Evolutionary conservation across 2,329 filamentous ascomycete species (phyloP).

Genomic region (Diplodia seriata): DNA sequence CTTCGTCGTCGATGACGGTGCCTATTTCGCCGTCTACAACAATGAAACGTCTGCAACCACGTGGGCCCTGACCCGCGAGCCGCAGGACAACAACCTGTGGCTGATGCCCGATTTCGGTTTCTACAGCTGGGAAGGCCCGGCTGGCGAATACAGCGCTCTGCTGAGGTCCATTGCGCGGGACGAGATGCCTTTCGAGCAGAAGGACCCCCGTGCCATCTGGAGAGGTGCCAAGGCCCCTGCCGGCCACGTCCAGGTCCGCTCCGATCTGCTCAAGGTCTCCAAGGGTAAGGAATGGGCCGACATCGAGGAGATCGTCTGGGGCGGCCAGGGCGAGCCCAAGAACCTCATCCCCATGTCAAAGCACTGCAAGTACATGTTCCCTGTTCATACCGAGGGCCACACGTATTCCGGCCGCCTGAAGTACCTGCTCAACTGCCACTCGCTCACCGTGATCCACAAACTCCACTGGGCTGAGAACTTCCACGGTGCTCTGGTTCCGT

Average conservation of each 20-base stretch:
- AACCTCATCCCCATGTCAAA: conserved; percentile 37
- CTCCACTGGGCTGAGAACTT: conserved; percentile 59
- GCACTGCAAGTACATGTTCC: conserved; percentile 37
- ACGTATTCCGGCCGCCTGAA: conserved; percentile 45
- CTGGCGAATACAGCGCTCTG: conserved; percentile 32
- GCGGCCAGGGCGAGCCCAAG: conserved; percentile 25
- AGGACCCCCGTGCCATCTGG: conserved; percentile 38
- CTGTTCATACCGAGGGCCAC: conserved; percentile 38
- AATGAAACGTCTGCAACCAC: conserved; percentile 29
- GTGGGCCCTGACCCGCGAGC: conserved; percentile 30
- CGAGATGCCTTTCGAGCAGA: conserved; percentile 32
- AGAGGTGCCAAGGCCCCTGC: conserved; percentile 38
- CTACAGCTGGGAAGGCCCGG: conserved; percentile 33
- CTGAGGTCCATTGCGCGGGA: conserved; percentile 32
- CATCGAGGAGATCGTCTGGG: conserved; percentile 35
- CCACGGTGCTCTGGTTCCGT: conserved; percentile 53
- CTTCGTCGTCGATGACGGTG: conserved; percentile 53
- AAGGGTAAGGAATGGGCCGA: conserved; percentile 37
- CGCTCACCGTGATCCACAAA: conserved; percentile 58
- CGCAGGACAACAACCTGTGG: conserved; percentile 33
- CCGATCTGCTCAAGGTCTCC: conserved; percentile 36
- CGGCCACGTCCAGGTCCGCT: conserved; percentile 35
- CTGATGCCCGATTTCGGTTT: conserved; percentile 39
- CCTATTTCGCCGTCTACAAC: conserved; percentile 29
- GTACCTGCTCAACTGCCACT: conserved; percentile 47